Conservation (phyloP, 805 yeast genomes). For the Nakazawaea ernobii region DNA sequence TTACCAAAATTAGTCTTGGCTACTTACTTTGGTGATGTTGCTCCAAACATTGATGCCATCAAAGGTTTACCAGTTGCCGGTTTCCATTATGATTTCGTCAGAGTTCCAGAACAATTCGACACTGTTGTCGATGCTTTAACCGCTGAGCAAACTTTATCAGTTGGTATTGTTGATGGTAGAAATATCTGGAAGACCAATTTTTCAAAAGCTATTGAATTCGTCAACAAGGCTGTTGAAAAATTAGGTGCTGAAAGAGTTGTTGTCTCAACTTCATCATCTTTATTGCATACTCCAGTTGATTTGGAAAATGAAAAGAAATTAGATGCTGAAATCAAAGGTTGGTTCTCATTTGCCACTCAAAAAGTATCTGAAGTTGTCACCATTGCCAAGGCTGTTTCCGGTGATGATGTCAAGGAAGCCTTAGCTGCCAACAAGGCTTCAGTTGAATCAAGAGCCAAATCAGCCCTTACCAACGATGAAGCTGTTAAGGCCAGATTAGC, state of each 20-base stretch:
- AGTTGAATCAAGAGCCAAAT: constrained; percentile 77
- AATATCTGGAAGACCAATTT: constrained; percentile 99
- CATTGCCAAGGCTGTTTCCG: constrained; percentile 82
- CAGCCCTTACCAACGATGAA: constrained; percentile 86
- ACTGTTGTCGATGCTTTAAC: constrained; percentile 64
- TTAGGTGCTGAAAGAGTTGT: constrained; percentile 82
- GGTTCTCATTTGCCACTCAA: constrained; percentile 98
- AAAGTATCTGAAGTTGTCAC: constrained; percentile 88
- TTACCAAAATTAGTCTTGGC: constrained; percentile 79
- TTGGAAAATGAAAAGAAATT: constrained; percentile 88
- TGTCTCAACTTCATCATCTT: constrained; percentile 93
- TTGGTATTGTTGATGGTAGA: constrained; percentile 98
- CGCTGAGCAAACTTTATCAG: constrained; percentile 77
- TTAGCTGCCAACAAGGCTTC: constrained; percentile 85
- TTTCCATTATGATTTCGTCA: constrained; percentile 93
- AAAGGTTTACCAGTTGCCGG: constrained; percentile 89
- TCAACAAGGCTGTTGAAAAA: constrained; percentile 76
- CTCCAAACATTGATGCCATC: constrained; percentile 90
- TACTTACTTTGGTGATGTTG: constrained; percentile 96
- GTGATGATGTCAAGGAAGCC: constrained; percentile 70
- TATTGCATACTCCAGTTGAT: constrained; percentile 98
- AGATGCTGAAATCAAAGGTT: constrained; percentile 86
- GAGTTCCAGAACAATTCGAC: constrained; percentile 94
- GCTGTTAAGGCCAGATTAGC: constrained; percentile 85
- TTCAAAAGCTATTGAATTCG: constrained; percentile 76